Percentiles rank a stretch among this genome's conserved stretches.
These are phyloP conservation scores for Lachancea lanzarotensis DNA, from an alignment of 805 yeast genomes.

Conservation along the genomic window DNA sequence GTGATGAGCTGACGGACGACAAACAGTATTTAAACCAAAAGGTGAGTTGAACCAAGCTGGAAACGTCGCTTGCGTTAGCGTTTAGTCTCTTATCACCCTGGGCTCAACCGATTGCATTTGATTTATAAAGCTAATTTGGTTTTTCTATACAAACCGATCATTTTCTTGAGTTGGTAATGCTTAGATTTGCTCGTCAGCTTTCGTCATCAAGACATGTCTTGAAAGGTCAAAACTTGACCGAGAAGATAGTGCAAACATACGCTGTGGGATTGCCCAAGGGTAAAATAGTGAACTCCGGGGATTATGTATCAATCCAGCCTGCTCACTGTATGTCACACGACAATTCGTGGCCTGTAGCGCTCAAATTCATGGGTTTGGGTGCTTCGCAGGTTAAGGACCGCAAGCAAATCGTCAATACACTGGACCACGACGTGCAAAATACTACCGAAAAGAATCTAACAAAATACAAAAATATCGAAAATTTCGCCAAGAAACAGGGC, in stretches of 20 bases:
- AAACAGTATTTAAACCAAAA: neutral
- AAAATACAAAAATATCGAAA: conserved; percentile 82
- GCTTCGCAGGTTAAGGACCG: conserved; percentile 77
- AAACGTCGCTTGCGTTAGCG: neutral
- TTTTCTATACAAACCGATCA: neutral
- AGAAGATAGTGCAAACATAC: conserved; percentile 88
- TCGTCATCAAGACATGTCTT: conserved; percentile 15
- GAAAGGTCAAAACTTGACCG: conserved; percentile 74
- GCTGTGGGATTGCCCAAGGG: conserved; percentile 79
- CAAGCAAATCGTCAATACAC: conserved; percentile 88
- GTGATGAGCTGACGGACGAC: neutral
- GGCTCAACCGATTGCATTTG: neutral
- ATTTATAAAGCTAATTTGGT: neutral
- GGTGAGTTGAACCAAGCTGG: neutral
- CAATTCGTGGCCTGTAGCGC: conserved; percentile 98
- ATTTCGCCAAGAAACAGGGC: conserved; percentile 84
- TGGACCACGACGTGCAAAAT: conserved; percentile 98
- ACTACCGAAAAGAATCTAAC: conserved; percentile 79
- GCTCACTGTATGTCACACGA: conserved; percentile 99
- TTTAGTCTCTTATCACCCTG: neutral
- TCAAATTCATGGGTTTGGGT: conserved; percentile 92
- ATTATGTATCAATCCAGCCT: conserved; percentile 90
- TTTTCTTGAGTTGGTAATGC: conserved; percentile 12
- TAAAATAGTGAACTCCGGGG: conserved; percentile 79
- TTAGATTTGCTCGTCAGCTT: conserved; percentile 22